A percentile compares a stretch with the other conserved stretches of the same genome.
Conservation (phyloP, 2,329 filamentous ascomycete genomes). For the Neonectria hederae region DNA sequence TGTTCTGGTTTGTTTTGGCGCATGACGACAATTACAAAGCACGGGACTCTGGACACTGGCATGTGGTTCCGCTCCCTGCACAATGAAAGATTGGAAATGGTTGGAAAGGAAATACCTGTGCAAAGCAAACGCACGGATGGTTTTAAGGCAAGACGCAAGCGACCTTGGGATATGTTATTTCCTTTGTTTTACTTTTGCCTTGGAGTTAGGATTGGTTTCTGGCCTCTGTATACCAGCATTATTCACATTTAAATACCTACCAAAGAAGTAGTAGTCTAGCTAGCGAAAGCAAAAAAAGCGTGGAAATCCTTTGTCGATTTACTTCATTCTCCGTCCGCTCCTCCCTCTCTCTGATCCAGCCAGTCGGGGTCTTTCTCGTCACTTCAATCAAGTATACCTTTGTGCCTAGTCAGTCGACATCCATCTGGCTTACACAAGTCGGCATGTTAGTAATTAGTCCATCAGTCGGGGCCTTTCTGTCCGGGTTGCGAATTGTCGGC, state of each 20-base stretch:
- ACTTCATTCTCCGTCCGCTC: background rate
- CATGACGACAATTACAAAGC: constrained; percentile 8
- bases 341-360: background rate
- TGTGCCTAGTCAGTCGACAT: background rate
- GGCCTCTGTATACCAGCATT: constrained; percentile 6
- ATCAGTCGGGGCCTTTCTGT: background rate
- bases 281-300: constrained; percentile 9
- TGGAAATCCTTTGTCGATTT: background rate
- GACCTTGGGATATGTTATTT: constrained; percentile 4
- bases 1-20: background rate
- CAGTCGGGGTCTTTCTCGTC: background rate
- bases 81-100: background rate
- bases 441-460: background rate
- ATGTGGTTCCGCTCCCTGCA: background rate
- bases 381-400: background rate
- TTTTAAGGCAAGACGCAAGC: constrained; percentile 10
- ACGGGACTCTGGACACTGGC: background rate
- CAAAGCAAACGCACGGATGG: constrained; percentile 12
- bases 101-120: background rate
- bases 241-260: background rate
- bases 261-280: background rate
- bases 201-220: background rate
- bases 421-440: too few relatives aligned
- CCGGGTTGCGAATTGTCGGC: background rate
- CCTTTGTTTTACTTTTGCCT: background rate